Evolutionary conservation across 495 filamentous ascomycete genomes (phyloP).

Genomic region (Sporormia fimetaria): DNA sequence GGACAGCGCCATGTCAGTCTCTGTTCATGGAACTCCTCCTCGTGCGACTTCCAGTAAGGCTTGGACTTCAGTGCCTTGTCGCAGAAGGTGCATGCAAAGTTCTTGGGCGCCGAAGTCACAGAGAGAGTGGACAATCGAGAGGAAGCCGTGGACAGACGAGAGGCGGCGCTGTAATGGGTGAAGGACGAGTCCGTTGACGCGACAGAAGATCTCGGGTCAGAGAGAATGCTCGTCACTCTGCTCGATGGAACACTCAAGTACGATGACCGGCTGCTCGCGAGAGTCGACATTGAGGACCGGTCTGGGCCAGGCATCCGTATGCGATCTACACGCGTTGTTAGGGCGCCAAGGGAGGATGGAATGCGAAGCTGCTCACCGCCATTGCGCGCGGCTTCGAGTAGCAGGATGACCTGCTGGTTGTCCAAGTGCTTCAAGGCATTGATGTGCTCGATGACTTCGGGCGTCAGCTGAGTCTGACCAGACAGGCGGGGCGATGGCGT

Average conservation of each 20-base stretch:
- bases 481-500: conserved; percentile 22
- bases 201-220: conserved; percentile 21
- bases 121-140: conserved; percentile 23
- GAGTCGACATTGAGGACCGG: conserved; percentile 22
- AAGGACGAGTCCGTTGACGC: conserved; percentile 21
- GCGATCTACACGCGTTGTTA: conserved; percentile 11
- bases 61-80: conserved; percentile 25
- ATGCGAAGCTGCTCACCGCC: conserved; percentile 12
- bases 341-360: not conserved
- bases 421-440: conserved; percentile 25
- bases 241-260: conserved; percentile 24
- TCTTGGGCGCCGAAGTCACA: conserved; percentile 17
- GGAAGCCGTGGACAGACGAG: conserved; percentile 20
- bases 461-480: conserved; percentile 15
- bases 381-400: conserved; percentile 22
- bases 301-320: conserved; percentile 15
- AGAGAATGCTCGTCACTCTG: conserved; percentile 23
- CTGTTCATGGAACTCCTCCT: conserved; percentile 27
- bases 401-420: conserved; percentile 22
- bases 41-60: conserved; percentile 28
- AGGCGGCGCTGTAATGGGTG: conserved; percentile 14
- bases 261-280: conserved; percentile 20
- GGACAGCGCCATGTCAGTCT: conserved; percentile 24
- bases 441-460: conserved; percentile 23
- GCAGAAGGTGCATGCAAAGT: conserved; percentile 26